Percentiles rank a stretch among this genome's conserved stretches.
Evolutionary conservation across 345 rosid genomes (phyloP).

Genomic region (Boechera stricta): DNA sequence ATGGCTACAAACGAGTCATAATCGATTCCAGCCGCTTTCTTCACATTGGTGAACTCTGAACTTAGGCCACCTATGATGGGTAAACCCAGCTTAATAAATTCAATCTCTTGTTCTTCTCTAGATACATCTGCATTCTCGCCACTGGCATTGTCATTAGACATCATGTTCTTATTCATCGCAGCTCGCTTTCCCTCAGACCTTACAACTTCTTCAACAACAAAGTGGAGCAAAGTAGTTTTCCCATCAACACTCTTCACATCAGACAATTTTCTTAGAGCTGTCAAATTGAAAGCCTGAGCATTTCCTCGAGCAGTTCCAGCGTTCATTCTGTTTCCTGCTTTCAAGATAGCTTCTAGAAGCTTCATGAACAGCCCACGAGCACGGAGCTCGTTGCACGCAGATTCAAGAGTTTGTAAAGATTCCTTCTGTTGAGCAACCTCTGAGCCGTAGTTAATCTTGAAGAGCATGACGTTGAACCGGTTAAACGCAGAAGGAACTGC

Average conservation of each 20-base stretch:
- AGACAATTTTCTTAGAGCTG: slow-evolving; percentile 71
- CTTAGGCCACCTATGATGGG: slow-evolving; percentile 77
- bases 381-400: slow-evolving; percentile 77
- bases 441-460: slow-evolving; percentile 63
- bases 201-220: slow-evolving; percentile 83
- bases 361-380: slow-evolving; percentile 74
- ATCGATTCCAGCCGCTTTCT: slow-evolving; percentile 77
- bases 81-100: slow-evolving; percentile 69
- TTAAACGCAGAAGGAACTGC: slow-evolving; percentile 77
- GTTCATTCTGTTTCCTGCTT: slow-evolving; percentile 96
- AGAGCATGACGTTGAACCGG: slow-evolving; percentile 74
- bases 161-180: slow-evolving; percentile 51
- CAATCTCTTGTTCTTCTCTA: slow-evolving; percentile 63
- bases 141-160: slow-evolving; percentile 50
- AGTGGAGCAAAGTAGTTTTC: slow-evolving; percentile 82
- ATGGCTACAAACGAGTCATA: slow-evolving; percentile 56
- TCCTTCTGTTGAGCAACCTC: slow-evolving; percentile 65
- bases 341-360: slow-evolving; percentile 86
- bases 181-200: slow-evolving; percentile 81
- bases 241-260: slow-evolving; percentile 88
- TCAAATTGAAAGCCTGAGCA: slow-evolving; percentile 81
- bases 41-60: slow-evolving; percentile 71
- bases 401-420: slow-evolving; percentile 55
- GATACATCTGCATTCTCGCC: slow-evolving; percentile 38
- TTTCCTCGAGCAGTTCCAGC: slow-evolving; percentile 89